phyloP scores from a whole-genome alignment of 805 yeast species.

The Kazachstania kunashirensis region DNA sequence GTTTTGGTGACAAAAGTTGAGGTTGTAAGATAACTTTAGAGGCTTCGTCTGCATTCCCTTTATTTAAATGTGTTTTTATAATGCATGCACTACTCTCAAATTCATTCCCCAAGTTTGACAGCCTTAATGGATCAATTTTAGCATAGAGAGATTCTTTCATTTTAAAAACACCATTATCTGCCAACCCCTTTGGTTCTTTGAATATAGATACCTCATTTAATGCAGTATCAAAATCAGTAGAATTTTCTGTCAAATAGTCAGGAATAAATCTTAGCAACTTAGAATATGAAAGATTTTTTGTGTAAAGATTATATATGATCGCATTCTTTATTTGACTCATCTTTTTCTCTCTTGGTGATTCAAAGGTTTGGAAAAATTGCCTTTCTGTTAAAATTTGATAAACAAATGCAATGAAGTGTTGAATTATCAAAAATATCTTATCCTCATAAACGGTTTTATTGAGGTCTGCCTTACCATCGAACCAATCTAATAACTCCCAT shows the following conservation, averaged over 20 bases:
- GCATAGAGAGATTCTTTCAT: conserved; percentile 40
- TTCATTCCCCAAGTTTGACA: conserved; percentile 38
- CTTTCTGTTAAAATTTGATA: conserved; percentile 67
- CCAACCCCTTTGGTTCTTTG: conserved; percentile 55
- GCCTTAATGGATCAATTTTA: conserved; percentile 49
- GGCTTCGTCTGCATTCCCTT: conserved; percentile 30
- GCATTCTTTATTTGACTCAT: conserved; percentile 30
- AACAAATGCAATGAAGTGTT: conserved; percentile 66
- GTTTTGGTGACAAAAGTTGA: conserved; percentile 23
- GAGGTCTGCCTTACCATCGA: conserved; percentile 25
- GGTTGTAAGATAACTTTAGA: conserved; percentile 45
- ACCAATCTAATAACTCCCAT: conserved; percentile 52
- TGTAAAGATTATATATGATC: conserved; percentile 42
- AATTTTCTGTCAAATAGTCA: conserved; percentile 29
- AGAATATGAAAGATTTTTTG: conserved; percentile 47
- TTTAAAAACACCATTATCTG: conserved; percentile 58
- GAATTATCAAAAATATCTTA: conserved; percentile 52
- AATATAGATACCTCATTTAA: conserved; percentile 52
- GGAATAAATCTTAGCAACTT: conserved; percentile 33
- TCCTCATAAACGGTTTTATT: conserved; percentile 40
- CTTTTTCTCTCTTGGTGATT: conserved; percentile 26
- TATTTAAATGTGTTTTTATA: conserved; percentile 37
- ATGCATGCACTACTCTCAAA: conserved; percentile 43
- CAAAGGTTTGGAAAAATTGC: conserved; percentile 41
- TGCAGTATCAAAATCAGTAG: conserved; percentile 36